phyloP scores from a whole-genome alignment of 1,284 basidiomycete genomes.

The Stereum hirsutum region DNA sequence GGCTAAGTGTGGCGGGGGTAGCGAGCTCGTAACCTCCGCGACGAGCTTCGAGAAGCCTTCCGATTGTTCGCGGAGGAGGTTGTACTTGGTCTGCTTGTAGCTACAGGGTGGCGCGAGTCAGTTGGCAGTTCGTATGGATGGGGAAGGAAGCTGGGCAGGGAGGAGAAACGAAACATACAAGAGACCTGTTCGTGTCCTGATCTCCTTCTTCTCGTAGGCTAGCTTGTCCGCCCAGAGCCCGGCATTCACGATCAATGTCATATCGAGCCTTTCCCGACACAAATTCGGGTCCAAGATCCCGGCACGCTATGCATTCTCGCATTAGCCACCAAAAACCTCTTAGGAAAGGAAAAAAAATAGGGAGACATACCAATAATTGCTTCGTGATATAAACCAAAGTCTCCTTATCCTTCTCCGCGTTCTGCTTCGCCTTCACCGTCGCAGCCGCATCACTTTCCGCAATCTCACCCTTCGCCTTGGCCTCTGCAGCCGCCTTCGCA shows the following conservation, averaged over 20 bases:
- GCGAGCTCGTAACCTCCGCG: constrained; percentile 72
- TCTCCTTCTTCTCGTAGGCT: constrained; percentile 64
- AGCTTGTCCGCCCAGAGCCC: constrained; percentile 57
- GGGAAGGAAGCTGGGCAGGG: constrained; percentile 1
- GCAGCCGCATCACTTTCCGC: constrained; percentile 20
- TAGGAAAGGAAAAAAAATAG: constrained; percentile 1
- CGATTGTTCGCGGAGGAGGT: constrained; percentile 92
- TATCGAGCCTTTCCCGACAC: constrained; percentile 68
- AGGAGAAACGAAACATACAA: constrained; percentile 45
- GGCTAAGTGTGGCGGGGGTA: constrained; percentile 65
- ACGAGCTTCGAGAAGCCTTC: constrained; percentile 95
- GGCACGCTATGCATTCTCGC: constrained; percentile 27
- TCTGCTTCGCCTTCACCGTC: constrained; percentile 31
- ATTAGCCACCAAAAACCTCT: not conserved
- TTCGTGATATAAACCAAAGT: constrained; percentile 49
- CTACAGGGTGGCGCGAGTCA: no score
- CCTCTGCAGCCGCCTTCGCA: constrained; percentile 31
- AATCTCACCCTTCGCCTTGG: constrained; percentile 14
- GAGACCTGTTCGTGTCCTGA: constrained; percentile 66
- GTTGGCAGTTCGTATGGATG: constrained; percentile 6
- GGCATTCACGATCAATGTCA: constrained; percentile 45
- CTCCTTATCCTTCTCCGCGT: constrained; percentile 53
- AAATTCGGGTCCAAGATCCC: constrained; percentile 46
- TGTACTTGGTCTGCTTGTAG: constrained; percentile 99
- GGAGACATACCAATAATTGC: constrained; percentile 50